Base-by-base conservation (phyloP, 768 basidiomycete genomes). In the Lentinula raphanica region DNA sequence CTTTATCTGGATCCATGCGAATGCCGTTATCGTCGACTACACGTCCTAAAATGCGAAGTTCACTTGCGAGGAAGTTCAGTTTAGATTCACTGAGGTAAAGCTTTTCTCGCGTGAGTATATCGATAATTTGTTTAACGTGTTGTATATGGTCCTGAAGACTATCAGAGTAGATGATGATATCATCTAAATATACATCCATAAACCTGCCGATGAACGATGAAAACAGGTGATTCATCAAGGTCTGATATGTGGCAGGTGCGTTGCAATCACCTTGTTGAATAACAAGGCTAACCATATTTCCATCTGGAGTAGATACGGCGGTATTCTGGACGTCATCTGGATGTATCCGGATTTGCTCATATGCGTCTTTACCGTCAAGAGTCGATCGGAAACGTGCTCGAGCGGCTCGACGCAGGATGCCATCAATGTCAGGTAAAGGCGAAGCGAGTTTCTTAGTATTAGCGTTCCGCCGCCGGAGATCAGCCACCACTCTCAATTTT, bases 391-490 rank as follows among this genome's bases (percentile, higher is more conserved):
- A 73, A 12, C 49, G 57, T 0, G 64, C 62, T 0, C 63, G 21
- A 0, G 74, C 72, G 0, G 74, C 71, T 15, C 72, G 64, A 8
- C 65, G 36, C 5, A 69, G 49, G 0, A 81, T 77, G 1, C 66
- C 67, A 12, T 79, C 75, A 17, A 72, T 69, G 53, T 79, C 75
- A 0, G 78, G 77, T 0, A 80, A 54, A 0, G 76, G 79, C 0
- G 74, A 74, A 0, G 71, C 64, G 40, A 74, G 58, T 54, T 74
- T 71, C 0, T 61, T 12, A 0, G 73, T 79, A 56, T 80, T 79
- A 0, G 67, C 63, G 59, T 80, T 81, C 0, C 70, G 60, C 36
- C 70, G 65, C 0, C 73, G 55, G 1, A 68, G 49, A 58, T 79
- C 77, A 0, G 77, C 54, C 0, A 76, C 74, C 0, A 70, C 77